These are phyloP conservation scores for Kurtzmaniella fragi DNA, from an alignment of 805 yeast species.

Conservation along the genomic window DNA sequence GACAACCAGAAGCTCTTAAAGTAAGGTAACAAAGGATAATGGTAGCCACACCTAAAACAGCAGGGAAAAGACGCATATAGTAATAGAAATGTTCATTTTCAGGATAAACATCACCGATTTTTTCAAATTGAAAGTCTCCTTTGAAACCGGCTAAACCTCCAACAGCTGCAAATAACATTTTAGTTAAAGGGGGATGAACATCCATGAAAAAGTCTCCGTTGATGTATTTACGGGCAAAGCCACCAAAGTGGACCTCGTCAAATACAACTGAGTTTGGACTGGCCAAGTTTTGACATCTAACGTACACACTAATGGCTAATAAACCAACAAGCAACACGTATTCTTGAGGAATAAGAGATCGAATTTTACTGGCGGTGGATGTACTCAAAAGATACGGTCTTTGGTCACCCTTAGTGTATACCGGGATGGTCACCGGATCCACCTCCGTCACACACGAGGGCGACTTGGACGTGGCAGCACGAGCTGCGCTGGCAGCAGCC, in stretches of 20 bases:
- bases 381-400: background rate
- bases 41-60: conserved; percentile 63
- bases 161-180: conserved; percentile 70
- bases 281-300: conserved; percentile 59
- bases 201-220: conserved; percentile 64
- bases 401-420: background rate
- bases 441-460: background rate
- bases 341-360: conserved; percentile 12
- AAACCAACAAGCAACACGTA: conserved; percentile 24
- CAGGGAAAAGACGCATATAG: conserved; percentile 67
- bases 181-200: conserved; percentile 77
- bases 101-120: conserved; percentile 64
- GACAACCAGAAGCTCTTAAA: conserved; percentile 65
- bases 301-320: conserved; percentile 46
- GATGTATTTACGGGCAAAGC: conserved; percentile 84
- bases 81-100: conserved; percentile 46
- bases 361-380: conserved; percentile 6
- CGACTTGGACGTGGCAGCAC: background rate
- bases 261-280: conserved; percentile 81
- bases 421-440: conserved; percentile 1
- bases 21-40: conserved; percentile 63
- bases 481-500: background rate
- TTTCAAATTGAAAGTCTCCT: conserved; percentile 63
- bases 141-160: conserved; percentile 64
- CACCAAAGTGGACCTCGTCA: conserved; percentile 95